phyloP scores from a whole-genome alignment of 2,329 filamentous ascomycete genomes.

The Nothopassalora personata region DNA sequence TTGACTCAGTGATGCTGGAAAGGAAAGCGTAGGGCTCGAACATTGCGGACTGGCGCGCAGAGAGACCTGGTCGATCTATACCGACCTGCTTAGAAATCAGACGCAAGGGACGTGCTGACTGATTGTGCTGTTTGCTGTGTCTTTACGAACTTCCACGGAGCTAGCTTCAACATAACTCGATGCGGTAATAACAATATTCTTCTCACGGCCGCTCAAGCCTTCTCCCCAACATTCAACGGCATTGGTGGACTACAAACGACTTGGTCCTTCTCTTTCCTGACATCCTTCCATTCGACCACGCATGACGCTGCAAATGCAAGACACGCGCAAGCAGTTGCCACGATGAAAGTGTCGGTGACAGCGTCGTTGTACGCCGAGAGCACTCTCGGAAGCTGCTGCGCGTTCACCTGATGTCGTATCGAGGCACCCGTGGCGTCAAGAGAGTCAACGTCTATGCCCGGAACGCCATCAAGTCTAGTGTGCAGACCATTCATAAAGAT shows the following conservation, averaged over 20 bases:
- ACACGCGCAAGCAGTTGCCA: conserved; percentile 51
- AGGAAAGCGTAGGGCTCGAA: conserved; percentile 2
- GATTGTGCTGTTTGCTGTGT: no score
- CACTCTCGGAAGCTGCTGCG: conserved; percentile 49
- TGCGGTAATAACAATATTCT: no score
- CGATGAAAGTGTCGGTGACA: conserved; percentile 55
- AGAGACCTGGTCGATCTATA: no score
- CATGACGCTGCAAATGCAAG: conserved; percentile 51
- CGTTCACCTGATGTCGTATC: conserved; percentile 50
- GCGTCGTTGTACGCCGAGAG: conserved; percentile 59
- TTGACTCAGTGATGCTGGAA: background rate
- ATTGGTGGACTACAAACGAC: conserved; percentile 5
- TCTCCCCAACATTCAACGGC: no score
- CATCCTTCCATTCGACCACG: conserved; percentile 59
- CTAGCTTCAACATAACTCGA: no score
- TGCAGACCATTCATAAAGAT: conserved; percentile 47
- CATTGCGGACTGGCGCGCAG: conserved; percentile 9
- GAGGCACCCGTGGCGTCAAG: conserved; percentile 52
- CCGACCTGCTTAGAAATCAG: no score
- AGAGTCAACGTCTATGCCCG: conserved; percentile 41
- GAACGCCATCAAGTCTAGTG: conserved; percentile 31
- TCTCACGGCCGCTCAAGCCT: no score
- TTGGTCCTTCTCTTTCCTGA: conserved; percentile 49
- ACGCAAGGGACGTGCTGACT: no score
- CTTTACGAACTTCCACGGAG: no score